A percentile compares a stretch with the other conserved stretches of the same genome.
phyloP scores from a whole-genome alignment of 371 early-diverging fungal species.

The Nosema muscidifuracis region DNA sequence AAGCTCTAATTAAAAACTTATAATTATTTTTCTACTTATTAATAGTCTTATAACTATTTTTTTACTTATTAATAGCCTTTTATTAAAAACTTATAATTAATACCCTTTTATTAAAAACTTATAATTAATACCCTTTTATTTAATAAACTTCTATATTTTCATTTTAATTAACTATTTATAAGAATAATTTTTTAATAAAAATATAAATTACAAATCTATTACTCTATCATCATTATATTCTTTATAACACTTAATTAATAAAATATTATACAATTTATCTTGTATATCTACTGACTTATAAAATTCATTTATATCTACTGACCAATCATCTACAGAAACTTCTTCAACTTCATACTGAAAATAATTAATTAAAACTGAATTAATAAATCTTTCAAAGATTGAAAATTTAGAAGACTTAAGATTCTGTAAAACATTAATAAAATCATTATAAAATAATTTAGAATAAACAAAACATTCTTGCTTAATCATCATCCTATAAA shows the following conservation, averaged over 20 bases:
- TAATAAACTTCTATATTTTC: too few species aligned
- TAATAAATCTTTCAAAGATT: conserved; percentile 4
- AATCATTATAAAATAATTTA: conserved; percentile 6
- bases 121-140: too few species aligned
- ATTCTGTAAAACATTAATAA: not conserved
- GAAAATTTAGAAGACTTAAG: not conserved
- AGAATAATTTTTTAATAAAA: too few species aligned
- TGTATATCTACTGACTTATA: not conserved
- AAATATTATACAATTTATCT: not conserved
- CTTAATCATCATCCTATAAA: conserved; percentile 4
- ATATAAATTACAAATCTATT: not conserved
- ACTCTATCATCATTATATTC: not conserved
- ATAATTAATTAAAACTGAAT: conserved; percentile 1
- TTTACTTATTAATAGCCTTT: too few species aligned
- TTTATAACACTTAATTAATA: not conserved
- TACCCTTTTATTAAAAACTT: too few species aligned
- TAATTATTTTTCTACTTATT: too few species aligned
- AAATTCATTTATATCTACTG: not conserved
- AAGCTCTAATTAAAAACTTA: too few species aligned
- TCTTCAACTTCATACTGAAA: not conserved
- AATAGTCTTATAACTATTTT: too few species aligned
- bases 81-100: too few species aligned
- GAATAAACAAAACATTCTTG: conserved; percentile 9
- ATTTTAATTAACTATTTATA: too few species aligned
- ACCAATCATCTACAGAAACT: too few species aligned